Conservation (phyloP, 345 rosid species). For the Citrus trifoliata region DNA sequence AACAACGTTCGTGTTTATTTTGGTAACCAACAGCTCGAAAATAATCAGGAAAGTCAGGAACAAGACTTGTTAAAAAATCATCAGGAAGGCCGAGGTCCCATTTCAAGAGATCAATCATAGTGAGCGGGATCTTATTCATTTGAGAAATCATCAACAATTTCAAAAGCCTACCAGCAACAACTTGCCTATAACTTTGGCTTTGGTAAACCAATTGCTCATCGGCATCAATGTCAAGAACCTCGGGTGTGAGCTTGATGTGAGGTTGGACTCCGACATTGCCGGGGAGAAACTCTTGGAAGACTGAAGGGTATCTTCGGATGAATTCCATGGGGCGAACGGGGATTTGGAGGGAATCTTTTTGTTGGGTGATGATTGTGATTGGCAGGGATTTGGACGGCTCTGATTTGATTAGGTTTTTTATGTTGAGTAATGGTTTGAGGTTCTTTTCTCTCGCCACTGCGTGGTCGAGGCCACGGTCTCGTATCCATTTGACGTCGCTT, state of each 20-base stretch:
- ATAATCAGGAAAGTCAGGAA: conserved; percentile 82
- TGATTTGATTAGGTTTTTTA: conserved; percentile 71
- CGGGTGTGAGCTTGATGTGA: conserved; percentile 76
- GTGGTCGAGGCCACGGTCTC: conserved; percentile 98
- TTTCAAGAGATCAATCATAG: conserved; percentile 51
- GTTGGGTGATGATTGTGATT: conserved; percentile 50
- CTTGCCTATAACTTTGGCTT: conserved; percentile 57
- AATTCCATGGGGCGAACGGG: conserved; percentile 89
- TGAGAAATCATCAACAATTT: conserved; percentile 70
- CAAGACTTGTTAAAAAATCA: conserved; percentile 44
- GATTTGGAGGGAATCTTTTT: conserved; percentile 50
- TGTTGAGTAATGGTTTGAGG: conserved; percentile 55
- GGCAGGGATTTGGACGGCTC: conserved; percentile 95
- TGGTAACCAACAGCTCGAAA: conserved; percentile 46
- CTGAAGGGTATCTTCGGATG: conserved; percentile 67
- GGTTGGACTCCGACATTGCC: conserved; percentile 76
- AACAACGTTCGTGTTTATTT: background rate
- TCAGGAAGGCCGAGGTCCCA: conserved; percentile 90
- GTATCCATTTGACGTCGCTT: conserved; percentile 40
- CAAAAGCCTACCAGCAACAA: conserved; percentile 65
- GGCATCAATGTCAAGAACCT: conserved; percentile 66
- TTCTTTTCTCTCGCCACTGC: conserved; percentile 83
- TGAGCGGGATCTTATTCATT: conserved; percentile 54
- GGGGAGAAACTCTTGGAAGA: conserved; percentile 73
- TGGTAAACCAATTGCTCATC: conserved; percentile 84